phyloP scores from a whole-genome alignment of 2,329 filamentous ascomycete genomes.

The Aspergillus floridensis region DNA sequence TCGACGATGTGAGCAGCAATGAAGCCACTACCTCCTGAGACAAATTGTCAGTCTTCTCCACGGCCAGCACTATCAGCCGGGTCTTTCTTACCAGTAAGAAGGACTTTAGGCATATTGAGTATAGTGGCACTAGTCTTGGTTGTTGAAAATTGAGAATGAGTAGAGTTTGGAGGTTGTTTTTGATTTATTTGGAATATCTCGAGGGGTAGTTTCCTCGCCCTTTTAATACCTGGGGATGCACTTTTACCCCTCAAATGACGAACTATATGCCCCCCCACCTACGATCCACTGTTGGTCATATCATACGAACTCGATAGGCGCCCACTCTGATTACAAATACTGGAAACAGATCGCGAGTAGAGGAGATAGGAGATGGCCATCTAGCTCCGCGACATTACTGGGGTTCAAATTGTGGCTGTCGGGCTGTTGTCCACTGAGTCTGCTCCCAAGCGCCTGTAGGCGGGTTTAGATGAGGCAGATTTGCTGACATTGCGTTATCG shows the following conservation, averaged over 20 bases:
- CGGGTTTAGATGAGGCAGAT: not conserved
- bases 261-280: slow-evolving; percentile 10
- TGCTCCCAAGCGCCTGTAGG: not conserved
- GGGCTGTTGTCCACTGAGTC: not conserved
- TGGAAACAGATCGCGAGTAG: not conserved
- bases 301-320: slow-evolving; percentile 13
- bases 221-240: slow-evolving; percentile 1
- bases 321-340: slow-evolving; percentile 1
- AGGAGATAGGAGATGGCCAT: not conserved
- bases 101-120: slow-evolving; percentile 39
- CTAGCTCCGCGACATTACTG: too few species aligned
- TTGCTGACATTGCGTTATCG: not conserved
- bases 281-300: slow-evolving; percentile 10
- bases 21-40: slow-evolving; percentile 60
- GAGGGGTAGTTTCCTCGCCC: not conserved
- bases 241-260: slow-evolving; percentile 7
- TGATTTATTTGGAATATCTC: not conserved
- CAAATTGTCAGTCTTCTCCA: slow-evolving; percentile 15
- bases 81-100: slow-evolving; percentile 33
- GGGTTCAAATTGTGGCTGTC: too few species aligned
- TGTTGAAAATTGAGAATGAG: not conserved
- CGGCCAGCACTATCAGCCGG: not conserved
- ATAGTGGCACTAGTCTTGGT: not conserved
- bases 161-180: not conserved
- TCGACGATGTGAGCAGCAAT: slow-evolving; percentile 66